Evolutionary conservation across 2,329 filamentous ascomycete genomes (phyloP), one percentile per base, ranked within the genome.

Genomic region (Colletotrichum sp.): DNA sequence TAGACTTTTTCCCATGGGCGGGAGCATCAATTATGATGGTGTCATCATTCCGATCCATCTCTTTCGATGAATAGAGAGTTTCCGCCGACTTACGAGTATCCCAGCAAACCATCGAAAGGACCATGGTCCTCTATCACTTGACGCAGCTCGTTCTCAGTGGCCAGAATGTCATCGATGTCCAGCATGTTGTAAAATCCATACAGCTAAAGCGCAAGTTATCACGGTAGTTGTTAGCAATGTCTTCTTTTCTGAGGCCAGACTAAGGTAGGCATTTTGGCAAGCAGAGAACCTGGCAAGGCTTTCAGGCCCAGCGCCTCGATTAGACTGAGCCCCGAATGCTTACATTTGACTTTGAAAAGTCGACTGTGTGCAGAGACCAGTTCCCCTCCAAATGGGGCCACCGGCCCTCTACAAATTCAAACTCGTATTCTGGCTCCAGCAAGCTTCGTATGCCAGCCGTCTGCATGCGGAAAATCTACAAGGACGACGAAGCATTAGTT

Each of bases 161-260:
- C 66, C 5, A 68, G 66, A 16, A 68, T 68, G 27, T 68, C 66
- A 16, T 68, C 52, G 15, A 68, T 68, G 15, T 68, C 66, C 66
- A 68, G 30, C 66, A 68, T 68, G 16, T 68, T 68, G 30, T 68
- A 68, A 34, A 68, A 68, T 34, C 66, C 66, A 58, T 68, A 68
- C 30, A 68, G 66, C 66, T 68, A 9, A 15, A 58, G 22, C 32
- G 32, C 27, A 52, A 8, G 16, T 58, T 15, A 68, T 58, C 66
- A 58, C 25, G 43, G n/a, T 30, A 32, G 56, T 60, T 22, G 56
- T 60, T 32, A 60, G 56, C 56, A 32, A 60, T 22, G 3, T 60
- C 15, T 32, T 22, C 5, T 60, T 60, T 15, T 15, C 56, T 32
- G 27, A 60, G 56, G 56, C 28, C 56, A 60, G 56, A 22, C 0